A percentile compares a stretch with the other conserved stretches of the same genome.
Evolutionary conservation across 2,329 filamentous ascomycete genomes (phyloP).

Genomic region (Domatiomyces globalis): DNA sequence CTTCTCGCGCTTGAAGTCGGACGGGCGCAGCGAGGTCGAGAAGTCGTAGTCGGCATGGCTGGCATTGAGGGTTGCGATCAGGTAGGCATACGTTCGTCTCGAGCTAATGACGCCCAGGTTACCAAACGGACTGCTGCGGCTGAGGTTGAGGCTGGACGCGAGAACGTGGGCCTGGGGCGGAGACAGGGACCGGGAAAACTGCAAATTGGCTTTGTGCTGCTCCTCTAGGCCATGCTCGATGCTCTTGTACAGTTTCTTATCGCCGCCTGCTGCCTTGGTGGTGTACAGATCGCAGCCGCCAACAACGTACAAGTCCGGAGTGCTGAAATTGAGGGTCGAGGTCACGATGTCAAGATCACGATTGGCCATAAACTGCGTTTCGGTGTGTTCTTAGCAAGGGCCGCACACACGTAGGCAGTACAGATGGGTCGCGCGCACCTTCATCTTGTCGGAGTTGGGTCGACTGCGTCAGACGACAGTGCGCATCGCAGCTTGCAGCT

Average conservation of each 20-base stretch:
- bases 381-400: conserved; percentile 10
- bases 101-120: conserved; percentile 76
- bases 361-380: conserved; percentile 69
- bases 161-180: conserved; percentile 63
- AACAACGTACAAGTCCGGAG: conserved; percentile 77
- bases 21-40: conserved; percentile 73
- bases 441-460: conserved; percentile 15
- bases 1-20: conserved; percentile 77
- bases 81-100: conserved; percentile 82
- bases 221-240: conserved; percentile 85
- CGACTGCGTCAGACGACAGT: neutral
- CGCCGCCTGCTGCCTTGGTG: conserved; percentile 83
- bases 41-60: conserved; percentile 97
- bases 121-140: conserved; percentile 80
- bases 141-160: conserved; percentile 55
- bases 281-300: conserved; percentile 95
- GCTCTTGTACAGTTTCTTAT: conserved; percentile 94
- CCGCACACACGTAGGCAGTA: neutral
- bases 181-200: conserved; percentile 74
- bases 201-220: conserved; percentile 76
- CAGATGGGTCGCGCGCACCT: conserved; percentile 12
- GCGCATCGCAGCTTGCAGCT: neutral
- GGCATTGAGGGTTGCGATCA: conserved; percentile 92
- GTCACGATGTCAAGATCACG: conserved; percentile 85
- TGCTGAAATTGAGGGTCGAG: conserved; percentile 88